phyloP scores from a whole-genome alignment of 2,329 filamentous ascomycete species.

The Curvularia sp. region DNA sequence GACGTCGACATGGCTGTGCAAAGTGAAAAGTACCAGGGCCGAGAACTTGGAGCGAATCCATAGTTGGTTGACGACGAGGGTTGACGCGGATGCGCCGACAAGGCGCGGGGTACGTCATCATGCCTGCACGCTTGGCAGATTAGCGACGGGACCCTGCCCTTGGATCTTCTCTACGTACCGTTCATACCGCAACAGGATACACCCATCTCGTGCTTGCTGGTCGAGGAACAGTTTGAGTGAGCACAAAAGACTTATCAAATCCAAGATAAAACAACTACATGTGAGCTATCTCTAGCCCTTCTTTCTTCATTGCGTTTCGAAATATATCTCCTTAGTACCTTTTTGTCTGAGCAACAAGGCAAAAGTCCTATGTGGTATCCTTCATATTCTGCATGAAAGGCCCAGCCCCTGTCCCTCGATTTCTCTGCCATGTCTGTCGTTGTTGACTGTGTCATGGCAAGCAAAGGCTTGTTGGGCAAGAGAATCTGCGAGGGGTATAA shows the following conservation, averaged over 20 bases:
- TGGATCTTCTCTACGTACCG: background rate
- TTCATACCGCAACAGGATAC: background rate
- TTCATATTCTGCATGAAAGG: constrained; percentile 63
- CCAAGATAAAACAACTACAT: too few relatives aligned
- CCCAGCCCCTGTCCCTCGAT: constrained; percentile 58
- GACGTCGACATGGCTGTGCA: constrained; percentile 25
- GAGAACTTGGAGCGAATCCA: constrained; percentile 7
- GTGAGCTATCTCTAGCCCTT: constrained; percentile 51
- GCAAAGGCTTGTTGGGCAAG: constrained; percentile 63
- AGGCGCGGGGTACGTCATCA: constrained; percentile 24
- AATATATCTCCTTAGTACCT: constrained; percentile 64
- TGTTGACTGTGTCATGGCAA: constrained; percentile 59
- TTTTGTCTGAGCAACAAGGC: constrained; percentile 63
- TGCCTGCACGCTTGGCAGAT: constrained; percentile 15
- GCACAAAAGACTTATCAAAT: too few relatives aligned
- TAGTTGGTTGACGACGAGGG: constrained; percentile 4
- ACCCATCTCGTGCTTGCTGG: background rate
- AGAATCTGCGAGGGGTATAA: constrained; percentile 52
- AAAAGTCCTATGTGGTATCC: constrained; percentile 62
- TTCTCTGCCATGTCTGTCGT: constrained; percentile 57
- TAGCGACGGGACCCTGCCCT: constrained; percentile 2
- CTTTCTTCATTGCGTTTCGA: constrained; percentile 50
- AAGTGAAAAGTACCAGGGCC: constrained; percentile 4
- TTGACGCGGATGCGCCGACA: constrained; percentile 18
- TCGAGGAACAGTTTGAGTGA: too few relatives aligned